Percentiles rank a stretch among this genome's conserved stretches.
Conservation (phyloP, 164 flowering plant genomes). For the Saururus chinensis region DNA sequence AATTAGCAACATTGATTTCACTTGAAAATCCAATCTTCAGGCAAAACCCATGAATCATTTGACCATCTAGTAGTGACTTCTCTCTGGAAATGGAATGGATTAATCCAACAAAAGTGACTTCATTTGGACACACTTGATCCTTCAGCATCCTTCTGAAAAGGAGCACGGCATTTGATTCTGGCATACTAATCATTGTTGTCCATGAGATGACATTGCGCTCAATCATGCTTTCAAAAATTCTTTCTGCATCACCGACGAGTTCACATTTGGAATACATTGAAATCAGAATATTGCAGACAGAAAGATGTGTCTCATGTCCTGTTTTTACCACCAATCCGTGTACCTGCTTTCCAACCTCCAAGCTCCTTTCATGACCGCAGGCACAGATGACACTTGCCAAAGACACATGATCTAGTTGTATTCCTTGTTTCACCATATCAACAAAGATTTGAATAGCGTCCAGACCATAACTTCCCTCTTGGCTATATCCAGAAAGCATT, state of each 20-base stretch:
- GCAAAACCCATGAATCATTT: slow-evolving; percentile 57
- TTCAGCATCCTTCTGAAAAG: slow-evolving; percentile 56
- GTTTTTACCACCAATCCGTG: slow-evolving; percentile 52
- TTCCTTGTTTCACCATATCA: slow-evolving; percentile 48
- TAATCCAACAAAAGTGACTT: slow-evolving; percentile 71
- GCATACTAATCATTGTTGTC: slow-evolving; percentile 73
- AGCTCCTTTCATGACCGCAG: slow-evolving; percentile 53
- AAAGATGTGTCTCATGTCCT: slow-evolving; percentile 41
- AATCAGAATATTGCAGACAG: slow-evolving; percentile 69
- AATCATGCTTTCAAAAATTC: slow-evolving; percentile 48
- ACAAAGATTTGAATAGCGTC: slow-evolving; percentile 43
- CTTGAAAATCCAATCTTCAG: slow-evolving; percentile 35
- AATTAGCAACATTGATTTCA: slow-evolving; percentile 50
- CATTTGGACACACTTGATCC: slow-evolving; percentile 74
- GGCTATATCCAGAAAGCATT: slow-evolving; percentile 62
- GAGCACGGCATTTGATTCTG: slow-evolving; percentile 40
- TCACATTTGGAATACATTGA: slow-evolving; percentile 66
- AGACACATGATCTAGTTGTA: slow-evolving; percentile 65
- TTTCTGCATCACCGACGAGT: slow-evolving; percentile 28
- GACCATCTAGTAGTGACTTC: slow-evolving; percentile 39
- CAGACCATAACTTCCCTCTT: slow-evolving; percentile 43
- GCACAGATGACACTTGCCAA: slow-evolving; percentile 59
- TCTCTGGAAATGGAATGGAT: slow-evolving; percentile 43
- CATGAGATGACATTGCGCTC: slow-evolving; percentile 78
- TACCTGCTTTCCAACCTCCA: slow-evolving; percentile 53